phyloP scores from a whole-genome alignment of 768 basidiomycete species.

The Rhizopogon sp. region DNA sequence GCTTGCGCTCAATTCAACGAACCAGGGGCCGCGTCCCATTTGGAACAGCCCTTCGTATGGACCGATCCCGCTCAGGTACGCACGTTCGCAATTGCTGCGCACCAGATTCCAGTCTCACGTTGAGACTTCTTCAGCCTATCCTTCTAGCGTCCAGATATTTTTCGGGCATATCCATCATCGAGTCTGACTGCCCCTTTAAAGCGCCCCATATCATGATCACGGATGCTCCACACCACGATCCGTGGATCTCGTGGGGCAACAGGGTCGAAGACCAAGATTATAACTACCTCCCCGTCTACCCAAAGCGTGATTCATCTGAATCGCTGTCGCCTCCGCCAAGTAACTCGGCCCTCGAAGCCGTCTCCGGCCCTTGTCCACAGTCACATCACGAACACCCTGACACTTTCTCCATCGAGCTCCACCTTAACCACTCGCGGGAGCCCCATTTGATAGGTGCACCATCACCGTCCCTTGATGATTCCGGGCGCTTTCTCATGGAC shows the following conservation, averaged over 20 bases:
- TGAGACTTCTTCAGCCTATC: slow-evolving; percentile 25
- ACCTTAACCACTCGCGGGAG: slow-evolving; percentile 4
- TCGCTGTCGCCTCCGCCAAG: not conserved
- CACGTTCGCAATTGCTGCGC: not conserved
- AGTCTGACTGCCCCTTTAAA: slow-evolving; percentile 37
- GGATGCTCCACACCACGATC: slow-evolving; percentile 33
- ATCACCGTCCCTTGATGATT: not conserved
- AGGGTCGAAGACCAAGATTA: slow-evolving; percentile 8
- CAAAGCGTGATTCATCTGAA: not conserved
- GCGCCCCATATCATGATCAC: slow-evolving; percentile 44
- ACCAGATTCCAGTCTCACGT: not conserved
- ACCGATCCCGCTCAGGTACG: slow-evolving; percentile 47
- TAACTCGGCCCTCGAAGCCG: not conserved
- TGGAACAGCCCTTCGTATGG: slow-evolving; percentile 44
- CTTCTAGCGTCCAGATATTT: slow-evolving; percentile 18
- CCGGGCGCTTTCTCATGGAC: slow-evolving; percentile 1
- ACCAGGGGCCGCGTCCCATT: slow-evolving; percentile 19
- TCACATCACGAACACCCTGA: not conserved
- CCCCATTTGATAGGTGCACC: not conserved
- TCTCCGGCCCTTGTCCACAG: not conserved
- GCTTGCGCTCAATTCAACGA: slow-evolving; percentile 37
- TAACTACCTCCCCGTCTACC: not conserved
- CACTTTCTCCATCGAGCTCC: too few species aligned
- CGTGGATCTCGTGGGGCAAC: slow-evolving; percentile 34
- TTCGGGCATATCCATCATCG: slow-evolving; percentile 34